These are phyloP conservation scores for Vaccinium myrtillus DNA, from an alignment of 148 eudicot genomes.

Conservation along the genomic window DNA sequence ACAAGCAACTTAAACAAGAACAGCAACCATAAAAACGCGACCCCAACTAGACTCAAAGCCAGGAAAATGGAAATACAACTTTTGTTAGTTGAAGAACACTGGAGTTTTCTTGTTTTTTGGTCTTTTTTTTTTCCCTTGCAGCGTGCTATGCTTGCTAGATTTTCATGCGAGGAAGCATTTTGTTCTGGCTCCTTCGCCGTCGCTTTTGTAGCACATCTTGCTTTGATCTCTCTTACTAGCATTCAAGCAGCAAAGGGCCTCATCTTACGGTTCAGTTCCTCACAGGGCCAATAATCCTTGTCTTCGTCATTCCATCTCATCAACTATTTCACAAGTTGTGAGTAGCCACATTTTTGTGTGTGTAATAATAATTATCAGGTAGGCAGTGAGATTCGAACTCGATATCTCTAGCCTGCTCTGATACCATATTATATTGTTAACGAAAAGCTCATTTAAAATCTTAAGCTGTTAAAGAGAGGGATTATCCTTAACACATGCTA, in stretches of 20 bases:
- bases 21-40: background rate
- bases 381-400: no score
- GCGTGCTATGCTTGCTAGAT: background rate
- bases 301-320: background rate
- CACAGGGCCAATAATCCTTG: background rate
- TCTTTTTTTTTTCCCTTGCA: background rate
- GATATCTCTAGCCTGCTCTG: no score
- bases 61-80: background rate
- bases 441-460: no score
- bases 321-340: background rate
- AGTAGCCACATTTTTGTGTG: background rate
- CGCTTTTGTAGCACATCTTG: background rate
- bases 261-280: background rate
- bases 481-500: no score
- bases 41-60: background rate
- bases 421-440: no score
- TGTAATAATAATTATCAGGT: background rate
- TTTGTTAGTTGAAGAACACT: background rate
- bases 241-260: slow-evolving; percentile 1
- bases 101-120: background rate
- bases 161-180: background rate
- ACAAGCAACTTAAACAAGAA: background rate
- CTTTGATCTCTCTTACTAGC: background rate
- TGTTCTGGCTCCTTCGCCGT: slow-evolving; percentile 7
- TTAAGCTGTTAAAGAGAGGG: no score